phyloP scores from a whole-genome alignment of 345 rosid genomes.

The Dipteronia dyeriana region DNA sequence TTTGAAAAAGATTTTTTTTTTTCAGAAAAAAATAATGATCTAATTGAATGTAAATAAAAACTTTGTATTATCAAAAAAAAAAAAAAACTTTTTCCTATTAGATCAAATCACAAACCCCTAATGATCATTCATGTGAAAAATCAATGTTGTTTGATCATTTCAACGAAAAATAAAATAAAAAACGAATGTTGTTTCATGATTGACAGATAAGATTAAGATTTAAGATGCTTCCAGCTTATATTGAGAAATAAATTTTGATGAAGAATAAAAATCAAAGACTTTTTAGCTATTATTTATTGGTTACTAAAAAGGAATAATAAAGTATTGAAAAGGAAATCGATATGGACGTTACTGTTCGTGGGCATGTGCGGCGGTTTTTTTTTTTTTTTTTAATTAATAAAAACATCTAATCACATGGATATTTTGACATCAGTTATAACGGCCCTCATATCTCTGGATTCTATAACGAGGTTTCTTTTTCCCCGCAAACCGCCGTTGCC shows the following conservation, averaged over 20 bases:
- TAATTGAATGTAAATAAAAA: too few species aligned
- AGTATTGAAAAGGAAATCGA: slow-evolving; percentile 7
- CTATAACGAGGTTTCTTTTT: background rate
- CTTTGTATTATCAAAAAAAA: too few species aligned
- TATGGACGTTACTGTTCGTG: slow-evolving; percentile 23
- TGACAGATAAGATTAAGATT: background rate
- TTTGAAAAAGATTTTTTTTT: too few species aligned
- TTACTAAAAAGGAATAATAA: background rate
- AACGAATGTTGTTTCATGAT: too few species aligned
- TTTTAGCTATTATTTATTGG: too few species aligned
- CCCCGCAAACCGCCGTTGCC: background rate
- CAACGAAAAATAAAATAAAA: background rate
- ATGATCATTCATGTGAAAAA: background rate
- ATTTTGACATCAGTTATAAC: slow-evolving; percentile 22
- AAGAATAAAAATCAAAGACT: background rate
- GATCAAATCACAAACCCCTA: too few species aligned
- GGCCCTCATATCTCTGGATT: background rate
- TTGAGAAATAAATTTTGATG: background rate
- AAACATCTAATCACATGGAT: background rate
- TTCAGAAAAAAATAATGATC: too few species aligned
- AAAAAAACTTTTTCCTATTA: too few species aligned
- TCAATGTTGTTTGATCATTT: background rate
- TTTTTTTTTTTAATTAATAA: background rate
- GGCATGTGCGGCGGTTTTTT: slow-evolving; percentile 57
- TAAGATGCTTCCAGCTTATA: slow-evolving; percentile 14